phyloP scores from a whole-genome alignment of 169 alveolate species.

The Plasmodium cynomolgi region DNA sequence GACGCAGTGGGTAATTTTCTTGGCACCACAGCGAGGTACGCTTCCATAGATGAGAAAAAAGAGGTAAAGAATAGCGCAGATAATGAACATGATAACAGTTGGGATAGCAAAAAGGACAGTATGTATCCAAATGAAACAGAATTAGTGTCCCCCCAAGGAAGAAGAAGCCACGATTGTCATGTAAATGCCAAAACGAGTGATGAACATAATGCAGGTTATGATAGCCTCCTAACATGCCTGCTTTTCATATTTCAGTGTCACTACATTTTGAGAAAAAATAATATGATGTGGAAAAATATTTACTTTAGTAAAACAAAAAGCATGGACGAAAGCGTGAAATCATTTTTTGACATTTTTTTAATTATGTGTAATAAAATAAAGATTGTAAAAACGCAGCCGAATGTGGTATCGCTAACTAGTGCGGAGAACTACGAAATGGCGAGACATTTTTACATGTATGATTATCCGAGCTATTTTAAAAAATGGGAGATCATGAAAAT shows the following conservation, averaged over 20 bases:
- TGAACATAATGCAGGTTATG: slow-evolving; percentile 91
- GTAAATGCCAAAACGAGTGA: slow-evolving; percentile 57
- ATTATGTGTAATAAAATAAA: slow-evolving; percentile 80
- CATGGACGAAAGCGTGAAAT: slow-evolving; percentile 6
- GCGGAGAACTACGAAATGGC: slow-evolving; percentile 86
- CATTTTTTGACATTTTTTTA: slow-evolving; percentile 65
- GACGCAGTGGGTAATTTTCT: neutral
- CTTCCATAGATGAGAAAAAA: neutral
- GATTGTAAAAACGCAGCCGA: slow-evolving; percentile 89
- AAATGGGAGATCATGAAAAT: slow-evolving; percentile 92
- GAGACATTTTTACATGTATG: slow-evolving; percentile 88
- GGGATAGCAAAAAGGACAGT: neutral
- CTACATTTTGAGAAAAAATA: slow-evolving; percentile 75
- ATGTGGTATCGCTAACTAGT: slow-evolving; percentile 82
- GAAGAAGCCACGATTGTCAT: neutral
- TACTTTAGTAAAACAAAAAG: slow-evolving; percentile 41
- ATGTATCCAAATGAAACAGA: slow-evolving; percentile 3
- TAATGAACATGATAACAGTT: neutral
- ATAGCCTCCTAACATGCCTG: slow-evolving; percentile 88
- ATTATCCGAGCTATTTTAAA: slow-evolving; percentile 87
- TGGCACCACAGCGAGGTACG: neutral
- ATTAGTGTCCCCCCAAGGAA: neutral
- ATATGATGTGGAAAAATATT: slow-evolving; percentile 63
- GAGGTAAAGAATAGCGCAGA: neutral
- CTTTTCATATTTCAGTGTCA: slow-evolving; percentile 86